These are phyloP conservation scores for Fusarium sp. DNA, from an alignment of 2,329 filamentous ascomycete genomes.

Conservation along the genomic window DNA sequence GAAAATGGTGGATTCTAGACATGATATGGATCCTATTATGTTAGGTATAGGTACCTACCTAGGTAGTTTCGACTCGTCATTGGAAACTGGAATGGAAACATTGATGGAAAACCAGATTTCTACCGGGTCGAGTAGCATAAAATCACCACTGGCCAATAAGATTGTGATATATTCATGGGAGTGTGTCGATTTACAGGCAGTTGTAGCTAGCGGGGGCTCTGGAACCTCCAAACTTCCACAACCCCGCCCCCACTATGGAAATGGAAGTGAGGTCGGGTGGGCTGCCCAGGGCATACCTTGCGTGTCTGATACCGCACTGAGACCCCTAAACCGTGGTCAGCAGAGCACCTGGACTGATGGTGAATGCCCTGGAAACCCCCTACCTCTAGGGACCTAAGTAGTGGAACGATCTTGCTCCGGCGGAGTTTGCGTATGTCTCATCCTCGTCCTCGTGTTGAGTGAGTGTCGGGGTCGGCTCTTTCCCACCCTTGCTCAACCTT, in stretches of 20 bases:
- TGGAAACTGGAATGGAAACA: background rate
- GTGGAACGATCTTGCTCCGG: background rate
- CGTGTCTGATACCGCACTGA: background rate
- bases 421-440: background rate
- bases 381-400: background rate
- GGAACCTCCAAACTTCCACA: background rate
- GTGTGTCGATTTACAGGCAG: conserved; percentile 13
- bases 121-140: conserved; percentile 4
- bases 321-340: conserved; percentile 2
- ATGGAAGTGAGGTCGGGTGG: background rate
- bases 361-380: background rate
- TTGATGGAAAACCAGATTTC: conserved; percentile 18
- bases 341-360: background rate
- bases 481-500: conserved; percentile 14
- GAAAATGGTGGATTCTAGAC: background rate
- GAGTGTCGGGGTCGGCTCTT: background rate
- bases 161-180: background rate
- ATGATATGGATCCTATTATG: background rate
- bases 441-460: conserved; percentile 5
- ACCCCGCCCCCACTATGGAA: conserved; percentile 36
- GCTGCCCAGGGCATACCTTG: conserved; percentile 2
- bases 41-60: background rate
- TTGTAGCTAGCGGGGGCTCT: conserved; percentile 7
- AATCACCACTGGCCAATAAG: background rate
- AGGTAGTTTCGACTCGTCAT: conserved; percentile 13